These are phyloP conservation scores for Trametes sanguinea DNA, from an alignment of 768 basidiomycete genomes.

Conservation along the genomic window DNA sequence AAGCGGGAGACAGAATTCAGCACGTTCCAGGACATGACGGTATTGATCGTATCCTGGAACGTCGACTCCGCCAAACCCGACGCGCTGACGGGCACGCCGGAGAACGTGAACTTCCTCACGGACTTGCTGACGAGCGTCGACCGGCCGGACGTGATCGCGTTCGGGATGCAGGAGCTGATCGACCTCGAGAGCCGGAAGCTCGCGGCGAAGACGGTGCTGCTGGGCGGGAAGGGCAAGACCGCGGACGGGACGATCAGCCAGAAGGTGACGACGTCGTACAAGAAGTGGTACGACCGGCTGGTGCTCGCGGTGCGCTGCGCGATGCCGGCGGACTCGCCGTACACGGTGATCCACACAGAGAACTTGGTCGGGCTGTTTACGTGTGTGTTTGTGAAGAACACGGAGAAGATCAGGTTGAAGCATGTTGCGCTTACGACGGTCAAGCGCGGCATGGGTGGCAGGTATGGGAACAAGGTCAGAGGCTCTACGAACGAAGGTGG, in stretches of 20 bases:
- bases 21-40: conserved; percentile 71
- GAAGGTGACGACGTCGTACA: conserved; percentile 85
- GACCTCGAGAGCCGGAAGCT: conserved; percentile 93
- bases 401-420: conserved; percentile 59
- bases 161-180: conserved; percentile 96
- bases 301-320: conserved; percentile 68
- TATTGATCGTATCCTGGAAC: conserved; percentile 91
- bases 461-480: conserved; percentile 98
- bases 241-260: conserved; percentile 64
- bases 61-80: conserved; percentile 87
- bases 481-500: no score
- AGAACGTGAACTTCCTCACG: conserved; percentile 82
- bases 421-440: conserved; percentile 78
- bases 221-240: conserved; percentile 73
- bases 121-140: conserved; percentile 73
- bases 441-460: conserved; percentile 90
- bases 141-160: conserved; percentile 83
- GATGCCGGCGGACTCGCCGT: conserved; percentile 74
- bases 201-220: conserved; percentile 87
- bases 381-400: conserved; percentile 71
- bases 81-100: conserved; percentile 58
- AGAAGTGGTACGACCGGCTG: conserved; percentile 85
- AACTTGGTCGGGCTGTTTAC: conserved; percentile 89
- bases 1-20: conserved; percentile 78
- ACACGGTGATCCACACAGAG: conserved; percentile 81